Base-by-base conservation (phyloP, 306 rosid species). In the Castanospermum australe region DNA sequence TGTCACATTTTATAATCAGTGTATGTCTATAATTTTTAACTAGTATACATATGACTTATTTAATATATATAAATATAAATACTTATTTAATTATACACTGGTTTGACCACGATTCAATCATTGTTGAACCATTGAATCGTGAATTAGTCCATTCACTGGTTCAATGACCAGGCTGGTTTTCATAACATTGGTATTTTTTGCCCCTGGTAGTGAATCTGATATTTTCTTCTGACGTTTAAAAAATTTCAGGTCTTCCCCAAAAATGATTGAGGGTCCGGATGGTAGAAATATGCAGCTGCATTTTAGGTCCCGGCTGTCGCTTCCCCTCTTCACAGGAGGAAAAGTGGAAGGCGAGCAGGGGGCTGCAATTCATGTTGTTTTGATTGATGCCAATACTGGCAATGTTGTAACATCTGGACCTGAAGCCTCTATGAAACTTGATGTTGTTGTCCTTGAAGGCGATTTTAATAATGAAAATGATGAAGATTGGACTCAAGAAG, bases 301-400 rank as follows among this genome's bases (percentile, higher is more conserved):
- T 32, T 96, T 91, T 80, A 89, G 20, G 92, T 90, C 99, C 61
- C 91, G 93, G 76, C 79, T 96, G 61, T 86, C 98, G 61, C 99
- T 96, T 88, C 99, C 99, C 38, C 88, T 96, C 61, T 96, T 96
- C 88, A 96, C 99, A 1, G 99, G 99, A 64, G 99, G 99, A 85
- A 96, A 96, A 86, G 98, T 96, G 35, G 99, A 96, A 84, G 99
- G 99, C 61, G 99, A 93, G 94, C 99, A 89, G 88, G 99, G 99
- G 72, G 99, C 98, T 85, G 82, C 94, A 67, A 88, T 96, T 81
- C 99, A 96, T 80, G 87, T 91, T 33, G 97, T 96, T 74, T 85
- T 96, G 80, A 39, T 89, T 79, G 99, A 96, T 93, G 79, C 82
- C 28, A 88, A 81, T 80, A 81, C 84, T 71, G 86, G 89, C 21